Percentiles rank a stretch among this genome's conserved stretches.
phyloP scores from a whole-genome alignment of 768 basidiomycete species.

The Auriscalpium microsporum region DNA sequence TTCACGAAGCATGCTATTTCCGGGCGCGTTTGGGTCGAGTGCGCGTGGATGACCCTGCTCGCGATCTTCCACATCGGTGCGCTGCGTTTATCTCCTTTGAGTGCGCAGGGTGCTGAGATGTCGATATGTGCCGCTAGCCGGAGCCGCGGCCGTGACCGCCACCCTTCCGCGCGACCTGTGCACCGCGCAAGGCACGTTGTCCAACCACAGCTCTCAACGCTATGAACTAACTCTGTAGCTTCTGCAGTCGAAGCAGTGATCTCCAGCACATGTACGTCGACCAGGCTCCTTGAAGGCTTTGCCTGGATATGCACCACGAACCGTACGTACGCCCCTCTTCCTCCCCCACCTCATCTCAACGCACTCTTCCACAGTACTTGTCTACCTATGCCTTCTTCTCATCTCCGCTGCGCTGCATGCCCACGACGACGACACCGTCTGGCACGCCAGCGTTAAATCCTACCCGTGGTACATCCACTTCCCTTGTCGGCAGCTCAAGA shows the following conservation, averaged over 20 bases:
- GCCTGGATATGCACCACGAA: constrained; percentile 14
- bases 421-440: constrained; percentile 3
- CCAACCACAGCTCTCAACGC: neutral
- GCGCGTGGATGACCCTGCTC: constrained; percentile 9
- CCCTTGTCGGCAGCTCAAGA: constrained; percentile 1
- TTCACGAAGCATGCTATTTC: constrained; percentile 1
- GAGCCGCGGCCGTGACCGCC: constrained; percentile 7
- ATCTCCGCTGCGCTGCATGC: constrained; percentile 6
- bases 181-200: constrained; percentile 4
- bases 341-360: neutral
- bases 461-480: constrained; percentile 10
- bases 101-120: too few species aligned
- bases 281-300: constrained; percentile 6
- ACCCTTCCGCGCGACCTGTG: constrained; percentile 9
- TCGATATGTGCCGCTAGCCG: neutral
- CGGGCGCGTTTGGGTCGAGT: constrained; percentile 12
- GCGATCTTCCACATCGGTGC: neutral
- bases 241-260: constrained; percentile 2
- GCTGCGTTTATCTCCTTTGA: too few species aligned
- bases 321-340: constrained; percentile 1
- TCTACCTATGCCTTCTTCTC: constrained; percentile 6
- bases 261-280: constrained; percentile 7
- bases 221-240: neutral
- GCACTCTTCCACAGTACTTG: constrained; percentile 2
- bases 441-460: constrained; percentile 7